A percentile compares a stretch with the other conserved stretches of the same genome.
These are phyloP conservation scores for Boletellus emodensis DNA, from an alignment of 768 basidiomycete species.

Conservation along the genomic window DNA sequence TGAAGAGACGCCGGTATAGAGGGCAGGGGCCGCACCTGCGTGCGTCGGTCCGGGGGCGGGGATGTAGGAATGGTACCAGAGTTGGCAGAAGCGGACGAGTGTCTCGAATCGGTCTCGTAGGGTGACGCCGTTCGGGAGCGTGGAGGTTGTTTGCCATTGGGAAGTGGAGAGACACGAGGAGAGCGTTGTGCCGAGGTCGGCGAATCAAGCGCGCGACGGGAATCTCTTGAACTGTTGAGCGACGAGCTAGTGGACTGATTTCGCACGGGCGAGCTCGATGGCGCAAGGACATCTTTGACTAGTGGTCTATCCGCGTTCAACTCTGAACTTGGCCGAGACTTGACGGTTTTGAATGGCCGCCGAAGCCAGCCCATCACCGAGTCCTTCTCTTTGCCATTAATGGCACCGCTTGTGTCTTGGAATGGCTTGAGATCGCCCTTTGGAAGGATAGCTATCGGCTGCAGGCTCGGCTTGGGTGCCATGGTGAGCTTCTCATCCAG, in stretches of 20 bases:
- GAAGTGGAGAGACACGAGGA: constrained; percentile 10
- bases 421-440: constrained; percentile 24
- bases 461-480: constrained; percentile 4
- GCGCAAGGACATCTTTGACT: constrained; percentile 7
- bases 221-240: constrained; percentile 25
- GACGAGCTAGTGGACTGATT: constrained; percentile 22
- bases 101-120: constrained; percentile 19
- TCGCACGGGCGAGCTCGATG: constrained; percentile 18
- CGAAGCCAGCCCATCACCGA: constrained; percentile 34
- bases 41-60: constrained; percentile 8
- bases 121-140: constrained; percentile 1
- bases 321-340: constrained; percentile 24
- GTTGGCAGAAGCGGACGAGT: constrained; percentile 19
- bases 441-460: constrained; percentile 16
- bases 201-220: constrained; percentile 19
- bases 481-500: constrained; percentile 23
- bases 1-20: constrained; percentile 32
- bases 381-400: constrained; percentile 33
- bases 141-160: constrained; percentile 10
- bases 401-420: constrained; percentile 28
- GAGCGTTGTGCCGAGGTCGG: constrained; percentile 6
- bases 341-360: constrained; percentile 18
- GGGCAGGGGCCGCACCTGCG: constrained; percentile 18
- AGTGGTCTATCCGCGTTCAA: constrained; percentile 10
- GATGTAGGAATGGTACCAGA: constrained; percentile 8